Evolutionary conservation across 2,329 filamentous ascomycete species (phyloP), one percentile per base, ranked within the genome.

Genomic region (Diaporthe helianthi): DNA sequence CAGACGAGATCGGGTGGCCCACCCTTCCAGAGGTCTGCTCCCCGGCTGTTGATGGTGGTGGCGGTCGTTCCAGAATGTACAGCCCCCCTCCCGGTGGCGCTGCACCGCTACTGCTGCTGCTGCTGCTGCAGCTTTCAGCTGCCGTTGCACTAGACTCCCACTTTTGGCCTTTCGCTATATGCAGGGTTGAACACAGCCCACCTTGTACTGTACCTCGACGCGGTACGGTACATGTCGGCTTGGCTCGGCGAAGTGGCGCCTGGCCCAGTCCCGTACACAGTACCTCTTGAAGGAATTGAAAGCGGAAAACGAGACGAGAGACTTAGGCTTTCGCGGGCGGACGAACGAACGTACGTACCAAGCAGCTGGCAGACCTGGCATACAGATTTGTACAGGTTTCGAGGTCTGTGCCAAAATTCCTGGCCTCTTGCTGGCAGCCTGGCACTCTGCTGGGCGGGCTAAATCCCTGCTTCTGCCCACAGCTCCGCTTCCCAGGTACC

Each of bases 101-200:
- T 76, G 75, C 76, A 76, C 72, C 75, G 67, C 75, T 73, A 74
- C 71, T 54, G 29, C 49, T 72, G 61, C 72, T 77, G 76, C 71
- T 54, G 29, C 49, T 72, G 61, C 72, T 77, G 76, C 76, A 76
- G 72, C 72, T 77, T 78, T 79, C 77, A 78, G 77, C 77, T 79
- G 72, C 71, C 73, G 70, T 75, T 67, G 76, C 74, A 74, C 75
- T 75, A 72, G 33, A 51, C 71, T 72, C 63, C 67, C 73, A 70
- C 58, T 76, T 75, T 75, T 78, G 74, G 75, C 72, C 74, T 74
- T 74, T 73, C 72, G 77, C 73, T 75, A 75, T 77, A 77, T 78
- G 77, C 77, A 78, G 68, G 76, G 75, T 70, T 72, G 73, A 75
- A 76, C 78, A 79, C 78, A 78, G 78, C 78, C 78, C 73, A 68